Percentiles rank a stretch among this genome's conserved stretches.
Conservation (phyloP, 352 stramenopile species). For the Globisporangium carolinianum region DNA sequence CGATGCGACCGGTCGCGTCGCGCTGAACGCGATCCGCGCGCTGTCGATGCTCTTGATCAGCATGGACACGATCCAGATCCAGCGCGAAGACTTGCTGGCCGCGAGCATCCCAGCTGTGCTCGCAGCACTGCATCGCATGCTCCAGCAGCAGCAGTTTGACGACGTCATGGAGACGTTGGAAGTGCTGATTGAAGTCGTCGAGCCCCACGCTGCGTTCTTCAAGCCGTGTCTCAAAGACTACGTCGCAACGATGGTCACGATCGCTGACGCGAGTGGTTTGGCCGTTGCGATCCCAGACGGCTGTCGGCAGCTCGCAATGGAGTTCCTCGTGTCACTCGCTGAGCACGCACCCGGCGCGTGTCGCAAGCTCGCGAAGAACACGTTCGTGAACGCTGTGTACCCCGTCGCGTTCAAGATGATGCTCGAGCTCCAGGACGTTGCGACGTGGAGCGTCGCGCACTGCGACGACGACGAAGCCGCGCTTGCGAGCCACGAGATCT, state of each 20-base stretch:
- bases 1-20: conserved; percentile 48
- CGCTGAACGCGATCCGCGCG: conserved; percentile 62
- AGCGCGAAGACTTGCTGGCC: conserved; percentile 43
- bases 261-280: conserved; percentile 29
- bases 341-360: conserved; percentile 60
- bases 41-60: conserved; percentile 72
- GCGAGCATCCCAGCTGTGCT: conserved; percentile 50
- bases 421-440: conserved; percentile 69
- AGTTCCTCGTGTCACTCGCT: conserved; percentile 75
- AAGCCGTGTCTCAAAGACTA: conserved; percentile 51
- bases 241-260: conserved; percentile 68
- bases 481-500: conserved; percentile 62
- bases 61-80: conserved; percentile 52
- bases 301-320: conserved; percentile 76
- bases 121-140: conserved; percentile 38
- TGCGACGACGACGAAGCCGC: conserved; percentile 66
- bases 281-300: conserved; percentile 35
- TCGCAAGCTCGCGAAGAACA: conserved; percentile 65
- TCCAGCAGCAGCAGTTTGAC: conserved; percentile 47
- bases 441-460: conserved; percentile 55
- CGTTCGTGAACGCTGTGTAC: conserved; percentile 66
- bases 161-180: conserved; percentile 77
- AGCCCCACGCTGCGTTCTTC: conserved; percentile 68
- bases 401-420: conserved; percentile 82
- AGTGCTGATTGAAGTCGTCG: conserved; percentile 74